Evolutionary conservation across 148 eudicot genomes (phyloP), one percentile per base, ranked within the genome.

Genomic region (Arbutus unedo): DNA sequence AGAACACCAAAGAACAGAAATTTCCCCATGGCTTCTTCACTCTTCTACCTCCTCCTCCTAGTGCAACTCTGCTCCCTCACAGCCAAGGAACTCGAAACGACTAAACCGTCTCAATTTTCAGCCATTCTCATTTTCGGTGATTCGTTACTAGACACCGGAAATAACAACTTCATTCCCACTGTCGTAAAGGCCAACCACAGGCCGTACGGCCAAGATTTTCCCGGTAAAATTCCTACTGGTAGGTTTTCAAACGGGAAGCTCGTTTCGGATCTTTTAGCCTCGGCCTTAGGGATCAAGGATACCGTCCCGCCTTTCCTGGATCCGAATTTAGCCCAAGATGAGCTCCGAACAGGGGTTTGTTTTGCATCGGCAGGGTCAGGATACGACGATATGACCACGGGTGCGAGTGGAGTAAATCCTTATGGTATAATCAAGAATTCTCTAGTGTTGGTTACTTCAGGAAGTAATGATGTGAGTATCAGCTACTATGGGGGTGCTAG

Each of bases 311-410:
- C 89, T 3, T 91, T 41, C 18, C 80, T 88, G 60, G 85, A 89
- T 6, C 91, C 89, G 0, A 62, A 76, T 50, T 64, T 91, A 14
- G 6, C 84, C 0, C 82, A 81, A 21, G 72, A 79, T 13, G 89
- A 89, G 0, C 78, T 91, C 47, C 21, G 48, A 2, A 88, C 91
- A 0, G 93, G 91, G 9, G 91, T 88, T 6, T 82, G 87, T 75
- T 91, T 91, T 50, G 91, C 88, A 23, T 91, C 93, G 25, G 90
- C 86, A 4, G 91, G 91, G 23, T 74, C 91, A 3, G 93, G 93
- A 38, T 85, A 74, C 45, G 93, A 89, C 81, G 87, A 87, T 3
- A 43, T 70, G 48, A 91, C 91, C 0, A 70, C 55, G 10, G 15
- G 45, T 10, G 0, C 23, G 47, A 55, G 81, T 0, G 76, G 79